Base-by-base conservation (phyloP, 495 filamentous ascomycete species). In the Bryoglossum gracile region DNA sequence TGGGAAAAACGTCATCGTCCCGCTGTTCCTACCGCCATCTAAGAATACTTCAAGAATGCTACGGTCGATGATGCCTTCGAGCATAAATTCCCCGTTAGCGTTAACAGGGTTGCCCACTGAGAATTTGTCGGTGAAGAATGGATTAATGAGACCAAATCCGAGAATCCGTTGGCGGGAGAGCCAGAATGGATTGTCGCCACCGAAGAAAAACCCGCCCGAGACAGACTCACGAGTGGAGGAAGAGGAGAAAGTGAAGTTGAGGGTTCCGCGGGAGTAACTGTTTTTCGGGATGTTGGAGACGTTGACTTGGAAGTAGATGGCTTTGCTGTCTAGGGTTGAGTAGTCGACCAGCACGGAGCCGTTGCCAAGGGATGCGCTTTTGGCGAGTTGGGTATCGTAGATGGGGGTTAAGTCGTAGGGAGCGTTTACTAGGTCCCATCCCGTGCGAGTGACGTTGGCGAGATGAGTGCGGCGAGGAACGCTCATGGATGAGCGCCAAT, bases 401-500 rank as follows among this genome's bases (percentile, higher is more conserved):
- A 71, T 53, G n/a, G 68, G 43, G 10, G 38, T 39, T 24, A 69
- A 34, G 54, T 71, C 53, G 54, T 69, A 64, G 8, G 70, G 54
- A 40, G 64, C 55, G 48, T 55, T 66, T 8, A 64, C 53, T 43
- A 76, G 64, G 46, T 73, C 60, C 51, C 70, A 77, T 2, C 73
- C 64, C 1, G 58, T 54, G 0, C 62, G 52, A 3, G 67, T 62
- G 18, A 73, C 66, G 22, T 79, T 66, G 13, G 59, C 65, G 8
- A 76, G 57, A 48, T 59, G 72, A 39, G 58, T 64, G n/a, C 24
- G 42, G 1, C 76, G 64, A 8, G 76, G 73, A 3, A 73, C 51
- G 17, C 66, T 58, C 77, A 78, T 78, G 8, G 68, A 55, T 33
- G 69, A 70, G 8, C 77, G 67, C 70, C 72, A 82, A 13, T 68